Percentiles rank a stretch among this genome's conserved stretches.
These are phyloP conservation scores for Rhododendron ferrugineum DNA, from an alignment of 148 eudicot species.

Conservation along the genomic window DNA sequence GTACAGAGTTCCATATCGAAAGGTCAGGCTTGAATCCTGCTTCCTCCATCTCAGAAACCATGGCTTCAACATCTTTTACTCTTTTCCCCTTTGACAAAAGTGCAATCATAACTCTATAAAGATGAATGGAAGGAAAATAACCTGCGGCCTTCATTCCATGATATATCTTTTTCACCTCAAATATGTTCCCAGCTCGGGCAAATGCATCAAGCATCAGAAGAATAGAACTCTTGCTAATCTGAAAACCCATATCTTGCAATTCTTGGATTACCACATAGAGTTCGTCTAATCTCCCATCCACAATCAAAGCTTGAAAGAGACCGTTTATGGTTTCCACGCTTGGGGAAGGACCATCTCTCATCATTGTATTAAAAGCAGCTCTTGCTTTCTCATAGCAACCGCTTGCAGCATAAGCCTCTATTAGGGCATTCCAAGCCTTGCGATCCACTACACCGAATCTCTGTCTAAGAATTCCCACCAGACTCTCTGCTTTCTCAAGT, in stretches of 20 bases:
- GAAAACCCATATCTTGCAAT: constrained; percentile 96
- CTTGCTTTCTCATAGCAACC: constrained; percentile 95
- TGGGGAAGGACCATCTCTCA: constrained; percentile 95
- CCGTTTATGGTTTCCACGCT: constrained; percentile 72
- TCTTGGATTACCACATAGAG: constrained; percentile 85
- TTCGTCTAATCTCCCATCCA: constrained; percentile 72
- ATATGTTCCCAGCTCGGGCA: constrained; percentile 74
- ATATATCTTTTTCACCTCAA: constrained; percentile 96
- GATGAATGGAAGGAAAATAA: constrained; percentile 91
- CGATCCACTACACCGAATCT: constrained; percentile 51
- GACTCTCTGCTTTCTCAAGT: constrained; percentile 67
- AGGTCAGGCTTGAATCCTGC: constrained; percentile 88
- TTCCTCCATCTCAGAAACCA: constrained; percentile 87
- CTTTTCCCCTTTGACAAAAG: constrained; percentile 68
- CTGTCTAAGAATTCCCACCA: constrained; percentile 66
- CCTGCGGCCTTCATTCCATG: constrained; percentile 97
- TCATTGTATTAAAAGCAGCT: constrained; percentile 97
- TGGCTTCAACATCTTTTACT: constrained; percentile 80
- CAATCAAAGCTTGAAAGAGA: constrained; percentile 81
- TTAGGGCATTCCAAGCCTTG: constrained; percentile 74
- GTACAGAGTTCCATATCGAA: constrained; percentile 70
- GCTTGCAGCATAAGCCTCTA: constrained; percentile 67
- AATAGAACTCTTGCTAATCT: constrained; percentile 83
- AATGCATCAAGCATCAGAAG: constrained; percentile 95
- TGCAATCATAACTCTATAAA: constrained; percentile 81